Evolutionary conservation across 345 rosid species (phyloP), one percentile per base, ranked within the genome.

Genomic region (Camelina laxa): DNA sequence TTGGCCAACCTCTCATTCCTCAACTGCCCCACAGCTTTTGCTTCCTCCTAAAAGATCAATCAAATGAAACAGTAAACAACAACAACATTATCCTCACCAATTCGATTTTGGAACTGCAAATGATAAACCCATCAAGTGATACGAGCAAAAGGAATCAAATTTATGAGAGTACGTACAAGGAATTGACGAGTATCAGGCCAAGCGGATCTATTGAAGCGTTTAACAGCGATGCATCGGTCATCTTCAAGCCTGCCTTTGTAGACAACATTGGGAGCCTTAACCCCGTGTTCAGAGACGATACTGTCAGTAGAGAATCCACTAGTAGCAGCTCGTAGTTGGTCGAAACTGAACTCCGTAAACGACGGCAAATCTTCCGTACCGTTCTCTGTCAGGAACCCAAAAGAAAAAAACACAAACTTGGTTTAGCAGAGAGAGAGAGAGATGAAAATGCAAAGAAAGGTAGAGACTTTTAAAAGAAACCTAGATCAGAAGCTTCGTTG

Each of bases 181-280:
- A 91, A 91, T 68, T 91, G 94, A 76, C 97, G 89, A 71, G 93
- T 75, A 73, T 88, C 97, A 6, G 97, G 92, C 97, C 97, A 91
- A 35, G 97, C 92, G 48, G 82, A 81, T 80, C 91, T 83, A 62
- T 84, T 83, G 74, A 91, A 91, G 14, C 97, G 92, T 63, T 91
- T 91, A 67, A 91, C 79, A 14, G 97, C 97, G 65, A 91, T 78
- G 81, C 80, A 87, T 6, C 85, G 83, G 65, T 82, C 90, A 36
- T 85, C 88, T 21, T 81, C 90, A 12, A 91, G 85, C 73, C 75
- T 87, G 77, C 90, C 97, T 85, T 78, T 84, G 71, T 88, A 91
- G 19, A 91, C 94, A 31, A 91, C 89, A 75, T 91, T 91, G 20
- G 97, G 97, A 75, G 97, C 93, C 67, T 88, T 91, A 70, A 88